Conservation (phyloP, 192 early-diverging fungal species). For the Paraglomus occultum region DNA sequence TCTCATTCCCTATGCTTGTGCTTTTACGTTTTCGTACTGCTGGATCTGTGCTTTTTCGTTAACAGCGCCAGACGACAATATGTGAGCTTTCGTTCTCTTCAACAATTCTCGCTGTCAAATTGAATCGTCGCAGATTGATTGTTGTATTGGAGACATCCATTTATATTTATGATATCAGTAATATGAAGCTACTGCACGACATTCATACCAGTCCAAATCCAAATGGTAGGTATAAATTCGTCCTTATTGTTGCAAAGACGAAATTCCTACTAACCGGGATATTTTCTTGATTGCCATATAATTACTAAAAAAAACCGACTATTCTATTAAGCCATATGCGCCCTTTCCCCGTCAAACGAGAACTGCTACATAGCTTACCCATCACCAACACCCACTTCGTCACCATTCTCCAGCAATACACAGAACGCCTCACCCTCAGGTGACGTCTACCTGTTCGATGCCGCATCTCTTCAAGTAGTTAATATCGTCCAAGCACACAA, state of each 20-base stretch:
- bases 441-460: constrained; percentile 92
- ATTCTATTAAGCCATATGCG: constrained; percentile 67
- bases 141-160: constrained; percentile 96
- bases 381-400: constrained; percentile 62
- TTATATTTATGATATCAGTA: constrained; percentile 96
- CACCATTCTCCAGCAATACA: constrained; percentile 50
- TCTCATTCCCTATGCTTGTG: no score
- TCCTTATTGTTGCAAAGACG: background rate
- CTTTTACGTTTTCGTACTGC: no score
- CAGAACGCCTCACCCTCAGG: constrained; percentile 59
- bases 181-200: constrained; percentile 96
- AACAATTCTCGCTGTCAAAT: constrained; percentile 89
- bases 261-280: background rate
- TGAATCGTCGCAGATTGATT: constrained; percentile 91
- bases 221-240: constrained; percentile 49
- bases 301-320: constrained; percentile 17
- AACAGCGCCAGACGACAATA: constrained; percentile 89
- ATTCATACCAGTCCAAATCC: constrained; percentile 96
- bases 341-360: constrained; percentile 89
- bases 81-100: constrained; percentile 96
- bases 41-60: background rate
- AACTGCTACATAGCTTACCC: constrained; percentile 96
- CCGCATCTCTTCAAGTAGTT: constrained; percentile 80
- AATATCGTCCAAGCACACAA: constrained; percentile 97
- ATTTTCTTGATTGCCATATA: constrained; percentile 3